Evolutionary conservation across 352 stramenopile genomes (phyloP).

Genomic region (Lagenidium giganteum): DNA sequence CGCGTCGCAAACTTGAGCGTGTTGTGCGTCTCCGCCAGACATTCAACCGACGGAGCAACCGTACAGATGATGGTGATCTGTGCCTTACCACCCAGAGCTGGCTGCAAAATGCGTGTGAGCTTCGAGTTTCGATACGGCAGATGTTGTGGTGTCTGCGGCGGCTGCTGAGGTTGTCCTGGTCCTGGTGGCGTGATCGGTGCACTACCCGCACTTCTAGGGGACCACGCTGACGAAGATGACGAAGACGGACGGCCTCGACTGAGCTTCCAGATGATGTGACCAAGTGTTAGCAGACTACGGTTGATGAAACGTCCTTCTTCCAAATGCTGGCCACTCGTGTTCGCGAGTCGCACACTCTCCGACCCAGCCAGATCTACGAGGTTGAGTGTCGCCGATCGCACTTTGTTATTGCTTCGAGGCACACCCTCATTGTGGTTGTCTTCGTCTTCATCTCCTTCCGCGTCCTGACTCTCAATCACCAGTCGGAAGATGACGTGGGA

Average conservation of each 20-base stretch:
- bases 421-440: neutral
- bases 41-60: conserved; percentile 91
- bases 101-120: conserved; percentile 97
- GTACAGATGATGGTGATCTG: conserved; percentile 97
- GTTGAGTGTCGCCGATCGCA: conserved; percentile 83
- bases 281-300: conserved; percentile 86
- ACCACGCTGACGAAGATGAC: conserved; percentile 2
- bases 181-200: conserved; percentile 4
- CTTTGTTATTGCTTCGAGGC: conserved; percentile 4
- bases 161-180: conserved; percentile 16
- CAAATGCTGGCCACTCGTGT: conserved; percentile 68
- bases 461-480: conserved; percentile 68
- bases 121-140: conserved; percentile 98
- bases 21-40: conserved; percentile 91
- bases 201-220: neutral
- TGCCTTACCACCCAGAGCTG: conserved; percentile 93
- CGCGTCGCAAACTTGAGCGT: conserved; percentile 96
- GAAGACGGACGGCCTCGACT: conserved; percentile 45
- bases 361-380: conserved; percentile 90
- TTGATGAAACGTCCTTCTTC: conserved; percentile 91
- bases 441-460: neutral
- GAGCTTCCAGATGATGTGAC: conserved; percentile 94
- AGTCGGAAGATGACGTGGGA: conserved; percentile 75
- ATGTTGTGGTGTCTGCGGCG: conserved; percentile 37
- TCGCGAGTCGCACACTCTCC: conserved; percentile 78